A percentile compares a stretch with the other conserved stretches of the same genome.
Conservation (phyloP, 176 grass and related monocot genomes). For the Juncus effusus region DNA sequence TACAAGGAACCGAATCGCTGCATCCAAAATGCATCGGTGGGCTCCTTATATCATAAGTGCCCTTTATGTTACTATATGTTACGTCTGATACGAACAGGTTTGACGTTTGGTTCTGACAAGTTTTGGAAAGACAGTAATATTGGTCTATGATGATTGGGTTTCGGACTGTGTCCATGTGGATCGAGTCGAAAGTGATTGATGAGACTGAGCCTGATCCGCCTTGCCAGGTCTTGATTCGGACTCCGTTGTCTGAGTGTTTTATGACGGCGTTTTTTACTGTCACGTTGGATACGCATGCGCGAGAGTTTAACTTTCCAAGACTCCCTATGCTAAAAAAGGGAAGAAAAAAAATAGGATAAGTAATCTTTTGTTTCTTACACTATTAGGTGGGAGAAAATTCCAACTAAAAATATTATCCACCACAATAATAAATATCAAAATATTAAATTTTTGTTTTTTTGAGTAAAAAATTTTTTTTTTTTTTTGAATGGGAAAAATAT, state of each 20-base stretch:
- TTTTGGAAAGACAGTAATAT: constrained; percentile 83
- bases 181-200: constrained; percentile 53
- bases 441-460: background rate
- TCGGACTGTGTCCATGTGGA: constrained; percentile 82
- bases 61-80: constrained; percentile 60
- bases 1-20: constrained; percentile 86
- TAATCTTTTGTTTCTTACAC: background rate
- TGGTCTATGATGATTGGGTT: constrained; percentile 99
- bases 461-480: no score
- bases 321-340: constrained; percentile 57
- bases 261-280: constrained; percentile 77
- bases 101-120: constrained; percentile 66
- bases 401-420: background rate
- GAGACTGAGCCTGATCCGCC: constrained; percentile 82
- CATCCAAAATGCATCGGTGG: constrained; percentile 89
- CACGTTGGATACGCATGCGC: constrained; percentile 76
- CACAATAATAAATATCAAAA: background rate
- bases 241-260: constrained; percentile 73
- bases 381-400: constrained; percentile 6
- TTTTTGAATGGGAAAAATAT: no score
- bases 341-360: background rate
- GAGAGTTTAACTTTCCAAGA: constrained; percentile 43
- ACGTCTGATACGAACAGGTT: constrained; percentile 62
- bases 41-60: constrained; percentile 69
- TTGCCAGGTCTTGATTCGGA: constrained; percentile 99